Evolutionary conservation across 768 basidiomycete genomes (phyloP).

Genomic region (Boletus fagicola): DNA sequence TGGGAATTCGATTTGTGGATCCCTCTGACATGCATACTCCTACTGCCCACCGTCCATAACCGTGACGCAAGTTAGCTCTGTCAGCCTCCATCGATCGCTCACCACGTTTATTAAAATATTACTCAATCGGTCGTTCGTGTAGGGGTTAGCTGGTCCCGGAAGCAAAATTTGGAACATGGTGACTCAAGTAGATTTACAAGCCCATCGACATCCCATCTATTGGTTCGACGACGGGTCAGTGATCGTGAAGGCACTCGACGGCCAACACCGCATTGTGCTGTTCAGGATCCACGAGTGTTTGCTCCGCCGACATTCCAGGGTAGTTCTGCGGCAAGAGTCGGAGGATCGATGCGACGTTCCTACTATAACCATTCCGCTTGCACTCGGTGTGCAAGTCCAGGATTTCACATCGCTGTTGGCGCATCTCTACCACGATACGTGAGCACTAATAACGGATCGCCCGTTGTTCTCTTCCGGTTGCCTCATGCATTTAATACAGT

Average conservation of each 20-base stretch:
- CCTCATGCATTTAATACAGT: conserved; percentile 36
- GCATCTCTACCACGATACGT: conserved; percentile 69
- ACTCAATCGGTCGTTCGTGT: conserved; percentile 7
- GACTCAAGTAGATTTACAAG: background rate
- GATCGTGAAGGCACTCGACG: conserved; percentile 40
- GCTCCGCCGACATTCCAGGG: conserved; percentile 49
- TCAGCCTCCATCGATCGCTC: conserved; percentile 3
- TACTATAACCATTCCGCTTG: conserved; percentile 35
- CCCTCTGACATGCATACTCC: background rate
- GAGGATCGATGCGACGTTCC: conserved; percentile 11
- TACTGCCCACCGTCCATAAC: background rate
- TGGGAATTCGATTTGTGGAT: background rate
- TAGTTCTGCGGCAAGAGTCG: conserved; percentile 1
- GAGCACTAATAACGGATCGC: conserved; percentile 30
- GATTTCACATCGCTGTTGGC: conserved; percentile 60
- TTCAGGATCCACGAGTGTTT: conserved; percentile 61
- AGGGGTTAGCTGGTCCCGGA: conserved; percentile 5
- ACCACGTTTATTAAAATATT: conserved; percentile 5
- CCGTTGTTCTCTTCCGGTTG: background rate
- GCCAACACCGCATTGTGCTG: conserved; percentile 20
- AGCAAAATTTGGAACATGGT: background rate
- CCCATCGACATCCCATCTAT: conserved; percentile 44
- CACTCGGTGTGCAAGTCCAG: conserved; percentile 36
- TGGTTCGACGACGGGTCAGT: conserved; percentile 71
- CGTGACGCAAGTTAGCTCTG: background rate